Evolutionary conservation across 1,284 basidiomycete genomes (phyloP).

Genomic region (Paramarasmius palmivorus): DNA sequence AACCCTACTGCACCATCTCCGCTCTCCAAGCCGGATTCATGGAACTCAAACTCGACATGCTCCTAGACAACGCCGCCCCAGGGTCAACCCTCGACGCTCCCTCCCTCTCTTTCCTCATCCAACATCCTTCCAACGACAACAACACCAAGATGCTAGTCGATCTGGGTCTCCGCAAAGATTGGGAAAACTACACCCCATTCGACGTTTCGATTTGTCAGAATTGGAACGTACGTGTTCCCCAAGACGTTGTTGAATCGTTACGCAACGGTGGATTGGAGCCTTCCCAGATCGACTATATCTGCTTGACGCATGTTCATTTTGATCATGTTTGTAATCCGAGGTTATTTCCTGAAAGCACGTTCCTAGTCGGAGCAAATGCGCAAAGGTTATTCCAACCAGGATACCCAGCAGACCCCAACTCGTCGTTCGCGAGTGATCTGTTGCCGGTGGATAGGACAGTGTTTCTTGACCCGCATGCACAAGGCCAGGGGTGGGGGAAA

Average conservation of each 20-base stretch:
- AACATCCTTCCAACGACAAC: slow-evolving; percentile 41
- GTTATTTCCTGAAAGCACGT: slow-evolving; percentile 45
- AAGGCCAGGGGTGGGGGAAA: slow-evolving; percentile 30
- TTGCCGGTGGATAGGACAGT: slow-evolving; percentile 44
- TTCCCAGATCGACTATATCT: slow-evolving; percentile 40
- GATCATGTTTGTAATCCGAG: slow-evolving; percentile 43
- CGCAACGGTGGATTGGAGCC: slow-evolving; percentile 45
- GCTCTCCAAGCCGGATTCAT: slow-evolving; percentile 49
- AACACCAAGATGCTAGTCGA: slow-evolving; percentile 48
- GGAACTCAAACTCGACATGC: slow-evolving; percentile 30
- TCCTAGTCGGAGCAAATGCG: slow-evolving; percentile 44
- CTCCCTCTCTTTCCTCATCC: slow-evolving; percentile 49
- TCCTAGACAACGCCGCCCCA: slow-evolving; percentile 35
- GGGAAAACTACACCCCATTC: slow-evolving; percentile 37
- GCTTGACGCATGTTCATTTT: slow-evolving; percentile 52
- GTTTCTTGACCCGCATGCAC: slow-evolving; percentile 33
- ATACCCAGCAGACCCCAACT: slow-evolving; percentile 41
- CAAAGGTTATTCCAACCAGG: slow-evolving; percentile 33
- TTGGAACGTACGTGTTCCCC: slow-evolving; percentile 32
- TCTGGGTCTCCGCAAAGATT: slow-evolving; percentile 52
- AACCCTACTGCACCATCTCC: slow-evolving; percentile 34
- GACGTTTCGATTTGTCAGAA: slow-evolving; percentile 27
- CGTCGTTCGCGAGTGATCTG: slow-evolving; percentile 31
- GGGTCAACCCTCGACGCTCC: slow-evolving; percentile 32
- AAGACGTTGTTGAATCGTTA: slow-evolving; percentile 49